Conservation (phyloP, 2,329 filamentous ascomycete species). For the Fusarium humuli region DNA sequence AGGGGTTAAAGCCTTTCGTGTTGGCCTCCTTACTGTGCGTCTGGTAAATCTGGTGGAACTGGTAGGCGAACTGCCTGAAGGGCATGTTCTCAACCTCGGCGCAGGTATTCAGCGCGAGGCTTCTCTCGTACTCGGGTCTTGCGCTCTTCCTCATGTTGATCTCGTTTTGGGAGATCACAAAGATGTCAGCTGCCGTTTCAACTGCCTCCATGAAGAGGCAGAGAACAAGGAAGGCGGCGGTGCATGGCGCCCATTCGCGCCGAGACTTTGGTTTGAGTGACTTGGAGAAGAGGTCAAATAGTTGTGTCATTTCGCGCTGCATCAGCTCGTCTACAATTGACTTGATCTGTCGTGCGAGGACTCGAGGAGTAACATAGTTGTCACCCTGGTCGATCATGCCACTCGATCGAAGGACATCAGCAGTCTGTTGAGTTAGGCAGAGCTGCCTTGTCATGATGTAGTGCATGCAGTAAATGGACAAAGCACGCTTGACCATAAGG, state of each 20-base stretch:
- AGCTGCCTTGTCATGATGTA: constrained; percentile 68
- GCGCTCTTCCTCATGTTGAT: constrained; percentile 56
- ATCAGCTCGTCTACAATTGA: constrained; percentile 67
- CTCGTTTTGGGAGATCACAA: constrained; percentile 64
- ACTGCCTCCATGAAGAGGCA: constrained; percentile 70
- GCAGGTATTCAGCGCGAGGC: constrained; percentile 60
- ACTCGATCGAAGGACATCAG: constrained; percentile 56
- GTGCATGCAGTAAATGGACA: constrained; percentile 68
- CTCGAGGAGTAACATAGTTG: constrained; percentile 62
- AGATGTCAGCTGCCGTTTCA: constrained; percentile 64
- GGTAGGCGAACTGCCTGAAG: constrained; percentile 70
- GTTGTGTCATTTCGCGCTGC: constrained; percentile 61
- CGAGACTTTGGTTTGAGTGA: constrained; percentile 66
- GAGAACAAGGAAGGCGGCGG: constrained; percentile 67
- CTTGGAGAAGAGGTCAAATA: constrained; percentile 66
- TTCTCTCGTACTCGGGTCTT: constrained; percentile 54
- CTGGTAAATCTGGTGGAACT: constrained; percentile 71
- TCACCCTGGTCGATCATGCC: constrained; percentile 59
- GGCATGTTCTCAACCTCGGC: constrained; percentile 68
- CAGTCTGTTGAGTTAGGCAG: constrained; percentile 59
- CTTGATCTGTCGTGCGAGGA: constrained; percentile 69
- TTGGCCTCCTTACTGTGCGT: constrained; percentile 64
- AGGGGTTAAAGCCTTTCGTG: constrained; percentile 65
- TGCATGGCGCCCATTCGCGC: constrained; percentile 66
- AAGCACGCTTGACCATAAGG: constrained; percentile 63